Evolutionary conservation across 129 eudicot genomes (phyloP).

Genomic region (Silybum marianum): DNA sequence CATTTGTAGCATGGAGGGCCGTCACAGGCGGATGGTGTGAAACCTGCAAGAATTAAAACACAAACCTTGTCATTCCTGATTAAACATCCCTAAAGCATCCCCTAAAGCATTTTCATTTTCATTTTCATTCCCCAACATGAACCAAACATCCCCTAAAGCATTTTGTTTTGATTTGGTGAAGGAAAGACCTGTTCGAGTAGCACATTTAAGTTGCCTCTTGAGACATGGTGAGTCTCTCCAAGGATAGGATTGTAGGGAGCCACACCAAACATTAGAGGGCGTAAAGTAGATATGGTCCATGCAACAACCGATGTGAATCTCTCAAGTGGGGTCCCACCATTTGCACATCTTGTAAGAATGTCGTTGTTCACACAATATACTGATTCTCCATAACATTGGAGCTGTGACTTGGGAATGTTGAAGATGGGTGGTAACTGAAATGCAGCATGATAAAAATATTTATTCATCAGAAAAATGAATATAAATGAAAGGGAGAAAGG

Average conservation of each 20-base stretch:
- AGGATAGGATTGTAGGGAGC: slow-evolving; percentile 89
- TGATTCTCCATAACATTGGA: slow-evolving; percentile 85
- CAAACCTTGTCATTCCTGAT: too few relatives aligned
- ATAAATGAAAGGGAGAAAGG: background rate
- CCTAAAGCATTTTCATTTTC: too few relatives aligned
- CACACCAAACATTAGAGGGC: slow-evolving; percentile 76
- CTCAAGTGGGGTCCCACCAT: slow-evolving; percentile 51
- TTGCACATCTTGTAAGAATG: slow-evolving; percentile 56
- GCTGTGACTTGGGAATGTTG: slow-evolving; percentile 86
- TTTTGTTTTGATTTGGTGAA: background rate
- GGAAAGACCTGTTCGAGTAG: slow-evolving; percentile 75
- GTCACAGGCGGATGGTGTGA: slow-evolving; percentile 97
- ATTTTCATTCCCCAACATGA: too few relatives aligned
- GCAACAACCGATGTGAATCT: slow-evolving; percentile 66
- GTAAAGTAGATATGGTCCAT: slow-evolving; percentile 76
- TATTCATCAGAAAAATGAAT: background rate
- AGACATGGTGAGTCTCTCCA: slow-evolving; percentile 94
- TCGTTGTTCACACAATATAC: slow-evolving; percentile 53
- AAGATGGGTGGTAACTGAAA: slow-evolving; percentile 79
- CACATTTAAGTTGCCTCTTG: slow-evolving; percentile 72
- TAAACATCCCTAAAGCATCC: too few relatives aligned
- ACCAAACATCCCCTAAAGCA: background rate
- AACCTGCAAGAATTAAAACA: slow-evolving; percentile 45
- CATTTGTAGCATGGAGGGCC: slow-evolving; percentile 84
- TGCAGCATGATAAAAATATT: background rate